Conservation (phyloP, 2,329 filamentous ascomycete species). For the Fusarium sacchari region DNA sequence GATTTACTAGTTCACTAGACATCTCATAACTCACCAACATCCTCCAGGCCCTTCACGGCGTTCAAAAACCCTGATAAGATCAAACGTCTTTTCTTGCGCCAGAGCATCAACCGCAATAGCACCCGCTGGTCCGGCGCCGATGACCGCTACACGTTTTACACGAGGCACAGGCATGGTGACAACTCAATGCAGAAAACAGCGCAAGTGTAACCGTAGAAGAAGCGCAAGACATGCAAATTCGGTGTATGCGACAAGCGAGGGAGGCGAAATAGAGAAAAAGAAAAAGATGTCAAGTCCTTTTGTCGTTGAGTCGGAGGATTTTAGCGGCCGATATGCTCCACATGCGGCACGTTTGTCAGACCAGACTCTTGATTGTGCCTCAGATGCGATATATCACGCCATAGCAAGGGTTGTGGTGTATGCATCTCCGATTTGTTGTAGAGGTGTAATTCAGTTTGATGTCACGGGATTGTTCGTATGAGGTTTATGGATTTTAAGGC, state of each 20-base stretch:
- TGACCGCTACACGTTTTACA: slow-evolving; percentile 62
- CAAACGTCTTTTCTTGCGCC: slow-evolving; percentile 66
- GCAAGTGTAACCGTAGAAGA: neutral
- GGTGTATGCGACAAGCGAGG: neutral
- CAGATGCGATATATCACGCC: slow-evolving; percentile 33
- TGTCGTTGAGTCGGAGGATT: slow-evolving; percentile 3
- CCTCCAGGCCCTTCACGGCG: slow-evolving; percentile 67
- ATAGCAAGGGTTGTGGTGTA: slow-evolving; percentile 7
- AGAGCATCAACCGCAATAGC: slow-evolving; percentile 70
- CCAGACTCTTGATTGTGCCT: slow-evolving; percentile 30
- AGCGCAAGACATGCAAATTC: neutral
- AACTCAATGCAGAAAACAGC: neutral
- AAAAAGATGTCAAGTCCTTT: neutral
- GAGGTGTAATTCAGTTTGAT: neutral
- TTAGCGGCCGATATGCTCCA: slow-evolving; percentile 33
- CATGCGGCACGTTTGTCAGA: neutral
- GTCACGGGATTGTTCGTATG: neutral
- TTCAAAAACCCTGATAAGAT: slow-evolving; percentile 70
- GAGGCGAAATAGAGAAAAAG: slow-evolving; percentile 2
- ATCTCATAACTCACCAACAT: slow-evolving; percentile 60
- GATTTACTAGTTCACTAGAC: fast-evolving
- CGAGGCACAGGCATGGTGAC: slow-evolving; percentile 15
- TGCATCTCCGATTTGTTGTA: neutral
- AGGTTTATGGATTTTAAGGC: neutral
- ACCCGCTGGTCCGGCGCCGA: slow-evolving; percentile 69